Base-by-base conservation (phyloP, 192 early-diverging fungal genomes). In the Entomortierella parvispora region DNA sequence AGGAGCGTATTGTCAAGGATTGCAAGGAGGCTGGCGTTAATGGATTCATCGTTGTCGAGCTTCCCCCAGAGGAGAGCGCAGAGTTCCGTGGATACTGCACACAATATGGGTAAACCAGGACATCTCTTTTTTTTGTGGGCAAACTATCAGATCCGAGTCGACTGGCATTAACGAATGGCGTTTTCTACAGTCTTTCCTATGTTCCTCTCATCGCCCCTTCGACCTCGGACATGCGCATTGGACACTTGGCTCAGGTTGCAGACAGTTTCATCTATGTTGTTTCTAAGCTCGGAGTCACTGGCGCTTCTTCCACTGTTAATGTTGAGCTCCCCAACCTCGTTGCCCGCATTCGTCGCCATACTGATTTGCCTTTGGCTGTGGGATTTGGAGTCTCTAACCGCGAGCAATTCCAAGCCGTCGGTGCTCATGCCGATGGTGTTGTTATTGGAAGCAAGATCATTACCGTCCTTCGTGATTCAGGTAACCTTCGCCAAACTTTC, bases 221-320 rank as follows among this genome's bases (percentile, higher is more conserved):
- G 18, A 98, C 96, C 10, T 94, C 93, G 12, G 93, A 95, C 31
- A 77, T 77, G 3, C 92, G 98, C 48, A 92, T 97, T 70, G 72
- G 89, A 61, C 83, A 86, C 28, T 86, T 99, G 45, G 88, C 91
- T 3, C 83, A 84, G 34, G 83, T 97, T 40, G 93, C 97, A 44
- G 93, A 95, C 80, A 92, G 90, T 51, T 99, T 98, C 75, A 94
- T 98, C 64, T 99, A 99, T 67, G 94, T 98, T 34, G 94, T 99
- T 50, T 94, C 92, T 52, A 90, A 92, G 45, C 86, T 95, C 61
- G 98, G 98, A 50, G 96, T 98, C 46, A 99, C 98, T 20, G 98
- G 98, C 32, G 93, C 92, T 2, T 85, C 88, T 20, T 71, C 70
- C 46, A 66, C 83, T 6, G 89, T 98, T 28, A 89, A 87, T 51